These are phyloP conservation scores for Hypoxylon sp. DNA, from an alignment of 2,329 filamentous ascomycete genomes.

Conservation along the genomic window DNA sequence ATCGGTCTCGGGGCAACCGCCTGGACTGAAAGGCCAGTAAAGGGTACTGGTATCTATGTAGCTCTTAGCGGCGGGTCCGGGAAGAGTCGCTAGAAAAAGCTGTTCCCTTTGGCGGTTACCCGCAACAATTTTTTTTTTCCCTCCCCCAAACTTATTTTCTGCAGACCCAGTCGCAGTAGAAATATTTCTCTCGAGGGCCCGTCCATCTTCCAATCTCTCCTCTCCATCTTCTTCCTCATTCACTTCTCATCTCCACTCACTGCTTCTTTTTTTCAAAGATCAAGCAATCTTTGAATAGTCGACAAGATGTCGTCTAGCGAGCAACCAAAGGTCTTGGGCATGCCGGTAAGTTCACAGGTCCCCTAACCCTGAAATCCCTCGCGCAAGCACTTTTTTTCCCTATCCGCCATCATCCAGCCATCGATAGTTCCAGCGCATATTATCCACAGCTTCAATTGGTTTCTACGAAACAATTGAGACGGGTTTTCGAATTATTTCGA, in stretches of 20 bases:
- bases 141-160: slow-evolving; percentile 59
- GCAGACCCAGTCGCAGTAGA: slow-evolving; percentile 61
- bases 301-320: slow-evolving; percentile 70
- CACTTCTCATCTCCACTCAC: slow-evolving; percentile 72
- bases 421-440: slow-evolving; percentile 45
- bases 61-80: slow-evolving; percentile 58
- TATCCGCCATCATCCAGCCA: slow-evolving; percentile 34
- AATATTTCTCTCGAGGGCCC: slow-evolving; percentile 58
- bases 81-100: slow-evolving; percentile 70
- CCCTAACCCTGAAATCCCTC: slow-evolving; percentile 43
- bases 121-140: slow-evolving; percentile 67
- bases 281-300: slow-evolving; percentile 62
- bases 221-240: slow-evolving; percentile 40
- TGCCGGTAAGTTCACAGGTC: slow-evolving; percentile 66
- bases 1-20: slow-evolving; percentile 49
- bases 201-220: slow-evolving; percentile 44
- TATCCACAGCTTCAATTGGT: slow-evolving; percentile 47
- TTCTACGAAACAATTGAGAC: slow-evolving; percentile 18
- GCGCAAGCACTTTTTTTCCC: slow-evolving; percentile 25
- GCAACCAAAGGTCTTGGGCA: slow-evolving; percentile 74
- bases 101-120: slow-evolving; percentile 59
- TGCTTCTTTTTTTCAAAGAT: slow-evolving; percentile 63
- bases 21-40: slow-evolving; percentile 40
- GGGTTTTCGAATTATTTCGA: slow-evolving; percentile 28
- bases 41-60: slow-evolving; percentile 13